Conservation (phyloP, 768 basidiomycete genomes). For the Gloeopeniophorella convolvens region DNA sequence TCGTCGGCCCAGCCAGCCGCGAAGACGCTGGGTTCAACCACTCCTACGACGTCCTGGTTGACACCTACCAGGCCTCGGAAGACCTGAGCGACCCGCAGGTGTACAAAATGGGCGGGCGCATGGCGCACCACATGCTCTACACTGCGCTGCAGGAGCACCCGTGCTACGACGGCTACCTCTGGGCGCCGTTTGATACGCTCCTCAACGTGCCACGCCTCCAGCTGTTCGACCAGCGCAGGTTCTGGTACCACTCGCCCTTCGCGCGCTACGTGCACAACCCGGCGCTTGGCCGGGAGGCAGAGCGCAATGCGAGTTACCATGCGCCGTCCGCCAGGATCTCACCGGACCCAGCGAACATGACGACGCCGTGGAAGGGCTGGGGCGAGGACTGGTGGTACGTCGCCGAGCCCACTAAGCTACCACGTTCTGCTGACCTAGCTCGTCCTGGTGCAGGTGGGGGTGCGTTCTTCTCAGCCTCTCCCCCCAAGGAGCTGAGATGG, state of each 20-base stretch:
- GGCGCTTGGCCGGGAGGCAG: slow-evolving; percentile 24
- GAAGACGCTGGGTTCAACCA: slow-evolving; percentile 42
- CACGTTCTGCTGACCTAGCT: not conserved
- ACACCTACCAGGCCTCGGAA: slow-evolving; percentile 40
- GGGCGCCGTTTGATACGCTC: slow-evolving; percentile 47
- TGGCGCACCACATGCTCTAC: slow-evolving; percentile 51
- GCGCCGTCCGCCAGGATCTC: slow-evolving; percentile 37
- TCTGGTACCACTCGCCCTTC: slow-evolving; percentile 49
- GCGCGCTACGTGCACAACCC: slow-evolving; percentile 37
- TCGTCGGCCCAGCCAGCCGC: slow-evolving; percentile 40
- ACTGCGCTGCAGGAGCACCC: slow-evolving; percentile 37
- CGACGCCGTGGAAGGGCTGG: slow-evolving; percentile 38
- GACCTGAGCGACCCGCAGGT: slow-evolving; percentile 31
- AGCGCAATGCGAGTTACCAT: slow-evolving; percentile 26
- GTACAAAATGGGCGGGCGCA: slow-evolving; percentile 42
- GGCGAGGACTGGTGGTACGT: slow-evolving; percentile 39
- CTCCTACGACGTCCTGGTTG: slow-evolving; percentile 45
- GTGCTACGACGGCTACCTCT: slow-evolving; percentile 46
- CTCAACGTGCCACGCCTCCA: slow-evolving; percentile 44
- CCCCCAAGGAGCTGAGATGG: no score
- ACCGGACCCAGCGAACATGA: slow-evolving; percentile 36
- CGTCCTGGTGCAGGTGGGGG: slow-evolving; percentile 17
- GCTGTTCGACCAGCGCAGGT: slow-evolving; percentile 37
- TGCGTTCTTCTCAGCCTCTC: slow-evolving; percentile 4
- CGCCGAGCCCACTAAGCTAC: not conserved